phyloP scores from a whole-genome alignment of 768 basidiomycete species.

The Naganishia kalamii region DNA sequence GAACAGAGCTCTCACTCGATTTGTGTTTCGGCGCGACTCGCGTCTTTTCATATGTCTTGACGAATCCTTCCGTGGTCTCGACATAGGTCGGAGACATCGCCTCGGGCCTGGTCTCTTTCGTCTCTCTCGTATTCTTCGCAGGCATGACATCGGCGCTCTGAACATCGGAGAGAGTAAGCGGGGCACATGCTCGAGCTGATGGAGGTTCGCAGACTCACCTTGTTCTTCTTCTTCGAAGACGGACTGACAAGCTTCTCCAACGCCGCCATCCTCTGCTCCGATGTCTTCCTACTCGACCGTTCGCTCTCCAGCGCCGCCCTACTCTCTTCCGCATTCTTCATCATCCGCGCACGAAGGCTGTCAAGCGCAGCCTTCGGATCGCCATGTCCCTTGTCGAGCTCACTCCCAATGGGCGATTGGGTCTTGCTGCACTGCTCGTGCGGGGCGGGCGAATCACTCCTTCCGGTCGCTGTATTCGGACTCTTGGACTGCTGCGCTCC shows the following conservation, averaged over 20 bases:
- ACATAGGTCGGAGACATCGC: slow-evolving; percentile 8
- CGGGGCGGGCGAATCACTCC: background rate
- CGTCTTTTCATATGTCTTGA: slow-evolving; percentile 21
- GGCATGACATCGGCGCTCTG: background rate
- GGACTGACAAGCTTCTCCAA: background rate
- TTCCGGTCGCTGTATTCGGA: background rate
- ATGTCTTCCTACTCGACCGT: background rate
- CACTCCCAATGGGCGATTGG: background rate
- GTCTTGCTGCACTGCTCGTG: too few species aligned
- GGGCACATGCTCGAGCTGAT: background rate
- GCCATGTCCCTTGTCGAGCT: background rate
- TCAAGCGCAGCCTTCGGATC: background rate
- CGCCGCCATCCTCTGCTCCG: slow-evolving; percentile 4
- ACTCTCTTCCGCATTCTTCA: slow-evolving; percentile 16
- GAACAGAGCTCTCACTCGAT: background rate
- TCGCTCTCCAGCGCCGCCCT: slow-evolving; percentile 6
- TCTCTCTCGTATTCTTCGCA: background rate
- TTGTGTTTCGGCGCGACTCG: background rate
- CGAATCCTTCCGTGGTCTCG: slow-evolving; percentile 18
- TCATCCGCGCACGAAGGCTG: slow-evolving; percentile 1
- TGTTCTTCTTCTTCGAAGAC: background rate
- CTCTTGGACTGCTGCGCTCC: background rate
- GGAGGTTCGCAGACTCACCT: background rate
- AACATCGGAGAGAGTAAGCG: too few species aligned
- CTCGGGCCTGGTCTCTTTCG: background rate